phyloP scores from a whole-genome alignment of 2,329 filamentous ascomycete genomes.

The Rhytidhysteron rufulum region DNA sequence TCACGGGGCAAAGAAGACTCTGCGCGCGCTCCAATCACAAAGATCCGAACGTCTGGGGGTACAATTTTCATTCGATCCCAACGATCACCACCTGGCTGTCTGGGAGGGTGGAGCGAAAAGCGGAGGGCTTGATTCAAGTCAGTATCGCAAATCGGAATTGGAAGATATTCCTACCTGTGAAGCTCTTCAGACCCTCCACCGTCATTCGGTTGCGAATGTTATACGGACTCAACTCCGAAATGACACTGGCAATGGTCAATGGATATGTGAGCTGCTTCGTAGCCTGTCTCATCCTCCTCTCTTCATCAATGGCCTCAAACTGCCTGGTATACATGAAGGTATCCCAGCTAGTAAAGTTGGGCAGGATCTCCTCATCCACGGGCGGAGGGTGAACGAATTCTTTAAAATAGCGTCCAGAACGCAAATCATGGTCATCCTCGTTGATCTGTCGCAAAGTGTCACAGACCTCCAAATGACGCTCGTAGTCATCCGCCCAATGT shows the following conservation, averaged over 20 bases:
- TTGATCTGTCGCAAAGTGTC: conserved; percentile 91
- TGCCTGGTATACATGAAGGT: conserved; percentile 91
- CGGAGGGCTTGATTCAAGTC: conserved; percentile 63
- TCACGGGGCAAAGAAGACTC: conserved; percentile 93
- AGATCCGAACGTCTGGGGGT: conserved; percentile 84
- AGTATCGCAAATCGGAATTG: conserved; percentile 4
- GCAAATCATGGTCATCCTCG: conserved; percentile 93
- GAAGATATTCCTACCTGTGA: conserved; percentile 65
- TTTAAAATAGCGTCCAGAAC: conserved; percentile 84
- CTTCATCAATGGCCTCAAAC: conserved; percentile 86
- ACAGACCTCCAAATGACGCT: conserved; percentile 86
- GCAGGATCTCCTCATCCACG: conserved; percentile 85
- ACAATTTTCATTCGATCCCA: conserved; percentile 78
- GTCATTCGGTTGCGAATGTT: conserved; percentile 74
- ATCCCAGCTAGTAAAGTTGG: conserved; percentile 99
- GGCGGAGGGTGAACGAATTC: conserved; percentile 89
- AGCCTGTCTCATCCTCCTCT: conserved; percentile 86
- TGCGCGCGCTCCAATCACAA: conserved; percentile 91
- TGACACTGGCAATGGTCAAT: conserved; percentile 80
- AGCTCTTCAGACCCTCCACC: conserved; percentile 84
- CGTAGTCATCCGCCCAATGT: conserved; percentile 95
- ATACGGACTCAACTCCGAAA: conserved; percentile 95
- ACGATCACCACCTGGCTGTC: conserved; percentile 66
- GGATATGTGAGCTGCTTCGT: conserved; percentile 93
- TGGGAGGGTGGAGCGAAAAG: conserved; percentile 88